Evolutionary conservation across 2,329 filamentous ascomycete species (phyloP).

Genomic region (Rhytidhysteron rufulum): DNA sequence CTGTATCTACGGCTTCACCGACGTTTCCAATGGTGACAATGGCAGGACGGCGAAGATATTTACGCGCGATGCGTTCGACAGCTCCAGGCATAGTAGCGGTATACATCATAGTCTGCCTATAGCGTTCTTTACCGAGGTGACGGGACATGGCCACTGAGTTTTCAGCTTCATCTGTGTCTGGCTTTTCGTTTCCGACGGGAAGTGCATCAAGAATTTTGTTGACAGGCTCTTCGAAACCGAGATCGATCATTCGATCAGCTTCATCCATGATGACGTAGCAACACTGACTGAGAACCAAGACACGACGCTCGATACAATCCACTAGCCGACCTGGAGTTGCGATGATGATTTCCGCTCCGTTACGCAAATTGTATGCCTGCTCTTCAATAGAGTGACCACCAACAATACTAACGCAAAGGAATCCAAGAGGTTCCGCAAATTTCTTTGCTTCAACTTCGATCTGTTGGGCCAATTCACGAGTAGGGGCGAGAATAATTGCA

Average conservation of each 20-base stretch:
- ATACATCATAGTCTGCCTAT: slow-evolving; percentile 99
- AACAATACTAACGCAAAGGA: slow-evolving; percentile 95
- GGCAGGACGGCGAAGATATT: slow-evolving; percentile 88
- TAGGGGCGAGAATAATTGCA: slow-evolving; percentile 93
- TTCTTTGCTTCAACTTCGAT: slow-evolving; percentile 93
- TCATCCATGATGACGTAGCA: slow-evolving; percentile 99
- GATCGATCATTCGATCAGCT: slow-evolving; percentile 97
- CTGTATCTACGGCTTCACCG: slow-evolving; percentile 94
- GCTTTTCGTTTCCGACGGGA: slow-evolving; percentile 90
- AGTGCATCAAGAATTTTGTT: slow-evolving; percentile 96
- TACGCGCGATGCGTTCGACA: slow-evolving; percentile 93
- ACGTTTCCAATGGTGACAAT: slow-evolving; percentile 92
- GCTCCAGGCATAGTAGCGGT: slow-evolving; percentile 94
- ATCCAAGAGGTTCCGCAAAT: slow-evolving; percentile 85
- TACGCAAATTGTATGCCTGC: slow-evolving; percentile 82
- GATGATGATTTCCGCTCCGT: slow-evolving; percentile 95
- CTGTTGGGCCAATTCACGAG: slow-evolving; percentile 94
- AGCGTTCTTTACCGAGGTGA: slow-evolving; percentile 72
- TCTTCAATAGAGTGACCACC: slow-evolving; percentile 94
- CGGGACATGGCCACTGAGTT: slow-evolving; percentile 79
- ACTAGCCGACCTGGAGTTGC: slow-evolving; percentile 97
- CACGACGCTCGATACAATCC: slow-evolving; percentile 90
- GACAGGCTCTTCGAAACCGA: slow-evolving; percentile 95
- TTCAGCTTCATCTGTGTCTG: slow-evolving; percentile 88
- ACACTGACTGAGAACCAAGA: slow-evolving; percentile 91